phyloP scores from a whole-genome alignment of 1,284 basidiomycete species.

The Bondarzewia mesenterica region DNA sequence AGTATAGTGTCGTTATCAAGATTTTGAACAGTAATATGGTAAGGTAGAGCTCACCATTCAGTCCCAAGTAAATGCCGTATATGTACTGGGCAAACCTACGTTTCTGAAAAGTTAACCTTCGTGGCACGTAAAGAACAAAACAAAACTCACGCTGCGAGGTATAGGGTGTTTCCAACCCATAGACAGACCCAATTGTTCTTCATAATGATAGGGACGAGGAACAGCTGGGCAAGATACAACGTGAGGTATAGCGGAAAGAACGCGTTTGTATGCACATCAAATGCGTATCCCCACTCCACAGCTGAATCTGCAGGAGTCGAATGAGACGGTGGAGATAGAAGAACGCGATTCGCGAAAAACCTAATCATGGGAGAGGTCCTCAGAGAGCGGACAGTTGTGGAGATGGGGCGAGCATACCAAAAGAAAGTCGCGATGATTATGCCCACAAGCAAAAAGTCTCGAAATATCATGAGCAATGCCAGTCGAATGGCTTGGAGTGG shows the following conservation, averaged over 20 bases:
- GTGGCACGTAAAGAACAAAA: too few species aligned
- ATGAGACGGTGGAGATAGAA: slow-evolving; percentile 69
- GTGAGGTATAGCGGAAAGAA: slow-evolving; percentile 91
- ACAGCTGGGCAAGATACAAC: slow-evolving; percentile 79
- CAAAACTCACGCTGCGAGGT: slow-evolving; percentile 70
- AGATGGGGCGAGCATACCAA: slow-evolving; percentile 43
- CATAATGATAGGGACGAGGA: slow-evolving; percentile 75
- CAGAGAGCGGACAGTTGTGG: background rate
- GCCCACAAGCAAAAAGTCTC: slow-evolving; percentile 80
- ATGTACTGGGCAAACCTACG: slow-evolving; percentile 77
- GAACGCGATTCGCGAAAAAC: slow-evolving; percentile 63
- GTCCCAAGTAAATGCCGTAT: slow-evolving; percentile 85
- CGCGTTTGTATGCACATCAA: slow-evolving; percentile 91
- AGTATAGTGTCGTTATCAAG: slow-evolving; percentile 5
- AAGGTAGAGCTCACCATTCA: slow-evolving; percentile 49
- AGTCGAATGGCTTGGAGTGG: slow-evolving; percentile 50
- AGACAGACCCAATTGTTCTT: slow-evolving; percentile 87
- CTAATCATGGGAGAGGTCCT: slow-evolving; percentile 28
- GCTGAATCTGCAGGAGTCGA: slow-evolving; percentile 62
- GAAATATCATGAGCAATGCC: slow-evolving; percentile 74
- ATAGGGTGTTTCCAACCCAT: slow-evolving; percentile 89
- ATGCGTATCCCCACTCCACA: slow-evolving; percentile 89
- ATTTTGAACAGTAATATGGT: background rate
- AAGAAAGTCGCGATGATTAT: slow-evolving; percentile 67
- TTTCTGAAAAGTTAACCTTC: background rate